Evolutionary conservation across 1,284 basidiomycete genomes (phyloP).

Genomic region (Apiotrichum mycotoxinovorans): DNA sequence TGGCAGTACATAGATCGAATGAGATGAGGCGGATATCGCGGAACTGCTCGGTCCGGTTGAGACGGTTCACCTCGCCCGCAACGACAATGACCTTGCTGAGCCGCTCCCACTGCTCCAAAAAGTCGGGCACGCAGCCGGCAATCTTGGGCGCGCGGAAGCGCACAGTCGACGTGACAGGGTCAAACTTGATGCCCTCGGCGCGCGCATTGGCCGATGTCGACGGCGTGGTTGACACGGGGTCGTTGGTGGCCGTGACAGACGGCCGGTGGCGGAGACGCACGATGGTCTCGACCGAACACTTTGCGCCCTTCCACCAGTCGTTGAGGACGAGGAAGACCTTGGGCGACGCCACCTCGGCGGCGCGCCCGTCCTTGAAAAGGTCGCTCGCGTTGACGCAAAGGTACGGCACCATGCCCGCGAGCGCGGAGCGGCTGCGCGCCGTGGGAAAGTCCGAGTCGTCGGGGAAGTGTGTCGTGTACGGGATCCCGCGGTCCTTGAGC

Average conservation of each 20-base stretch:
- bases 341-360: constrained; percentile 82
- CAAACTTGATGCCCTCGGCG: constrained; percentile 66
- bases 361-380: constrained; percentile 72
- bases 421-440: constrained; percentile 28
- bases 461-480: constrained; percentile 69
- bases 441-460: constrained; percentile 18
- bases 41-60: constrained; percentile 68
- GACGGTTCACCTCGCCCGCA: constrained; percentile 79
- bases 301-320: constrained; percentile 82
- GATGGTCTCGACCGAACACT: constrained; percentile 53
- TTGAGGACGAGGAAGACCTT: constrained; percentile 82
- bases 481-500: constrained; percentile 73
- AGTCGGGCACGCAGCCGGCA: constrained; percentile 78
- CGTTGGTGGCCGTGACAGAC: constrained; percentile 58
- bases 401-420: constrained; percentile 63
- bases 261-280: constrained; percentile 76
- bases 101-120: constrained; percentile 83
- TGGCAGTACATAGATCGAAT: constrained; percentile 84
- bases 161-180: constrained; percentile 75
- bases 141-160: constrained; percentile 81
- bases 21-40: constrained; percentile 70
- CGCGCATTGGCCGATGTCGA: constrained; percentile 33
- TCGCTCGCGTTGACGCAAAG: constrained; percentile 76
- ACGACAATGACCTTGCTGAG: constrained; percentile 89
- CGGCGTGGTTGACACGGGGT: constrained; percentile 46